Conservation (phyloP, 306 rosid genomes). For the Bauhinia variegata region DNA sequence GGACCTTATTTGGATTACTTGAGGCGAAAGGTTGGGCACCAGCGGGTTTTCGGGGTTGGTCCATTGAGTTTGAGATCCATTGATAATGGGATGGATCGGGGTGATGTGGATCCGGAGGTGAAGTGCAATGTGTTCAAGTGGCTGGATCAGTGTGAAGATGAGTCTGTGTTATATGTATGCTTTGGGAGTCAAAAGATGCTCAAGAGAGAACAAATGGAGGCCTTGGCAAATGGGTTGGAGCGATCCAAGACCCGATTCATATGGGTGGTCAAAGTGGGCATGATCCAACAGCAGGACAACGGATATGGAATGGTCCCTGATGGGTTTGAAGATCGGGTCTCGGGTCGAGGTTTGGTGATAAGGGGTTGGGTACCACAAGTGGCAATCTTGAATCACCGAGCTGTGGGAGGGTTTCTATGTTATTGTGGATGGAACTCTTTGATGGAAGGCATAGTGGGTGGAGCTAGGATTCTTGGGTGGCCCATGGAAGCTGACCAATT, state of each 20-base stretch:
- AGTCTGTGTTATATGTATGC: constrained; percentile 56
- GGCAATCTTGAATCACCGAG: neutral
- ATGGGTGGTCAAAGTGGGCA: constrained; percentile 54
- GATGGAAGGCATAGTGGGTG: constrained; percentile 43
- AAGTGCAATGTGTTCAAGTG: constrained; percentile 21
- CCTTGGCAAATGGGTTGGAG: constrained; percentile 53
- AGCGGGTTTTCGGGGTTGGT: constrained; percentile 41
- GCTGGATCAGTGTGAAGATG: constrained; percentile 51
- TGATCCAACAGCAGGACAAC: constrained; percentile 12
- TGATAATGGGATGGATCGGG: neutral
- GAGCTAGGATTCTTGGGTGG: constrained; percentile 55
- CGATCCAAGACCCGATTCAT: constrained; percentile 42
- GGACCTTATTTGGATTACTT: constrained; percentile 36
- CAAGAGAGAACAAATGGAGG: constrained; percentile 48
- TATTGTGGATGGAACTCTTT: constrained; percentile 41
- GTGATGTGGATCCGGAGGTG: neutral
- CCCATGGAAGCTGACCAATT: constrained; percentile 71
- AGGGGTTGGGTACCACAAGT: constrained; percentile 43
- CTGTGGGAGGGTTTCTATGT: constrained; percentile 6
- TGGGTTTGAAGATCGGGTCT: constrained; percentile 53
- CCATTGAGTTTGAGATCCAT: constrained; percentile 34
- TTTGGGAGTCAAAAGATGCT: constrained; percentile 63
- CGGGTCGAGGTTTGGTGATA: constrained; percentile 39
- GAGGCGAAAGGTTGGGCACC: constrained; percentile 15
- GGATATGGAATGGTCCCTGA: constrained; percentile 40